Evolutionary conservation across 179 eudicot genomes (phyloP), one percentile per base, ranked within the genome.

Genomic region (Silene coronaria): DNA sequence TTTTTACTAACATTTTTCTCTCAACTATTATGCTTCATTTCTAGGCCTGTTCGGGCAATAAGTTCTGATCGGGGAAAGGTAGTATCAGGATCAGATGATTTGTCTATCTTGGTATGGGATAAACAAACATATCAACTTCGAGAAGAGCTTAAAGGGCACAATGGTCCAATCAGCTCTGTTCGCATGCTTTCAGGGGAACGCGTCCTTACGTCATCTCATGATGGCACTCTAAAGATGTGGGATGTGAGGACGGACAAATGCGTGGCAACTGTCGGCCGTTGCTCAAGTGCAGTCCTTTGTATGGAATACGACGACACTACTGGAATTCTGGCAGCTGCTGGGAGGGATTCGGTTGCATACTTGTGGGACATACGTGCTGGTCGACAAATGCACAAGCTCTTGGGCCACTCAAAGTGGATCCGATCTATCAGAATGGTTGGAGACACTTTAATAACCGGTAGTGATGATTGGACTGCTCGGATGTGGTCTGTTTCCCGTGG

Each of bases 401-500:
- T 80, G 59, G 97, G 99, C 34, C 99, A 95, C 81, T 79, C 89
- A 27, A 92, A 90, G 78, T 95, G 99, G 99, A 89, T 95, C 63
- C 73, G 96, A 79, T 92, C 97, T 65, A 87, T 95, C 67, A 82
- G 97, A 86, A 88, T 95, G 97, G 97, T 88, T 2, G 99, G 96
- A 48, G 99, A 95, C 82, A 88, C 91, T n/a, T 71, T 95, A 70
- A 79, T 95, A 66, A 90, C 96, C 3, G 99, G 99, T 38, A 89
- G 97, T 64, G 99, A 95, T 84, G 99, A 95, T 81, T 95, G 99
- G 99, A 95, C 99, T 2, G 99, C 97, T 46, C 88, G 99, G 61
- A 67, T 95, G 82, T 95, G 99, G 99, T 95, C 99, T 14, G 88
- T 93, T 64, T 92, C 97, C 60, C 90, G 91, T 67, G 99, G 99